Evolutionary conservation across 1,284 basidiomycete genomes (phyloP), one percentile per base, ranked within the genome.

Genomic region (Inonotus hispidus): DNA sequence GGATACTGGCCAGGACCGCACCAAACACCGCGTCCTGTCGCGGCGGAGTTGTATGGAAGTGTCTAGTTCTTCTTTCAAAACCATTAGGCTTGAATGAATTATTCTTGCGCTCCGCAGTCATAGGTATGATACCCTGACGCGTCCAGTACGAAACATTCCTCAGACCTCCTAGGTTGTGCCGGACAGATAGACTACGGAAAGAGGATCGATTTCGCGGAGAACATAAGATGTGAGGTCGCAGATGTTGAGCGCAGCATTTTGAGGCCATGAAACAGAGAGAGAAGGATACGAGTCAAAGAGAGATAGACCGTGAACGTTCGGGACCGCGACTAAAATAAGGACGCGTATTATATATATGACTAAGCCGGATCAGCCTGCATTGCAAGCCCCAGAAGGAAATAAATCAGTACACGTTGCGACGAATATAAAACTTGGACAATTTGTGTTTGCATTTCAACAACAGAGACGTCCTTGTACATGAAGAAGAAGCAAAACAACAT

Each of bases 1-100:
- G 71, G 7, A 77, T 64, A n/a, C 69, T 54, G 3, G 64, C 71
- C 0, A 75, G 74, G 38, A 82, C 66, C 2, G 73, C 71, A 21
- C 80, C 27, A 13, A 77, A 23, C 13, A 19, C 13, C 14, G n/a
- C 21, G 0, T 65, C 54, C 71, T 78, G 68, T 37, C 69, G 73
- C 1, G 64, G 66, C 27, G 68, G 69, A 1, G 82, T 79, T 4
- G 79, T 66, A 62, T 83, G 81, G 64, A 82, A 81, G 45, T 56
- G 57, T 38, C 46, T 54, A 11, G 11, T 7, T 16, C 8, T 7
- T 16, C 8, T 25, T 29, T 38, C 41, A 60, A 54, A 27, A 8
- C 29, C 25, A 52, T 25, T 13, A n/a, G 50, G 35, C 19, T 38
- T 35, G 14, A 39, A 19, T 37, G 19, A 8, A 11, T 10, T 14